Evolutionary conservation across 2,329 filamentous ascomycete genomes (phyloP).

Genomic region (Xylaria sp.): DNA sequence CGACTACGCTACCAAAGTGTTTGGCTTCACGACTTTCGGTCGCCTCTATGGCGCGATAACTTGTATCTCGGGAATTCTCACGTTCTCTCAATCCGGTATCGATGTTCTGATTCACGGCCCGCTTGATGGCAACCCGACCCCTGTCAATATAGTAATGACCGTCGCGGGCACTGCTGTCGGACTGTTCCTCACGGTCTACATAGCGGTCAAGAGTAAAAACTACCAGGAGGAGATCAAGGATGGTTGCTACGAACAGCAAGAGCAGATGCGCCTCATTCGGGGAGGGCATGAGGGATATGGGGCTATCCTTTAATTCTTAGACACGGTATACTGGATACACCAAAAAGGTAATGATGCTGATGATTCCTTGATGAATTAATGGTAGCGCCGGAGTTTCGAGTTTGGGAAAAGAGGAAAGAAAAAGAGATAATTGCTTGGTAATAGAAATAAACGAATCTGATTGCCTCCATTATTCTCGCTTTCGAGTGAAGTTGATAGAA

Average conservation of each 20-base stretch:
- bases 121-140: constrained; percentile 70
- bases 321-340: neutral
- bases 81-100: constrained; percentile 75
- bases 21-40: constrained; percentile 82
- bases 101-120: constrained; percentile 73
- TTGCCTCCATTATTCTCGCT: no score
- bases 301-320: constrained; percentile 26
- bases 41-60: constrained; percentile 82
- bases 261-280: constrained; percentile 30
- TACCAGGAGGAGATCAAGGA: constrained; percentile 36
- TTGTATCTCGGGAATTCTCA: constrained; percentile 75
- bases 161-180: constrained; percentile 65
- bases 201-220: constrained; percentile 41
- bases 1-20: constrained; percentile 82
- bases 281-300: constrained; percentile 32
- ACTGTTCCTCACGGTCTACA: constrained; percentile 48
- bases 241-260: neutral
- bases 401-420: neutral
- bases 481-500: no score
- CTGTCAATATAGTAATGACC: constrained; percentile 70
- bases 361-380: constrained; percentile 15
- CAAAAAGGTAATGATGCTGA: constrained; percentile 1
- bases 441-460: no score
- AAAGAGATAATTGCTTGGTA: neutral
- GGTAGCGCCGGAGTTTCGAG: constrained; percentile 24